These are phyloP conservation scores for Bassia scoparia DNA, from an alignment of 148 eudicot species.

Conservation along the genomic window DNA sequence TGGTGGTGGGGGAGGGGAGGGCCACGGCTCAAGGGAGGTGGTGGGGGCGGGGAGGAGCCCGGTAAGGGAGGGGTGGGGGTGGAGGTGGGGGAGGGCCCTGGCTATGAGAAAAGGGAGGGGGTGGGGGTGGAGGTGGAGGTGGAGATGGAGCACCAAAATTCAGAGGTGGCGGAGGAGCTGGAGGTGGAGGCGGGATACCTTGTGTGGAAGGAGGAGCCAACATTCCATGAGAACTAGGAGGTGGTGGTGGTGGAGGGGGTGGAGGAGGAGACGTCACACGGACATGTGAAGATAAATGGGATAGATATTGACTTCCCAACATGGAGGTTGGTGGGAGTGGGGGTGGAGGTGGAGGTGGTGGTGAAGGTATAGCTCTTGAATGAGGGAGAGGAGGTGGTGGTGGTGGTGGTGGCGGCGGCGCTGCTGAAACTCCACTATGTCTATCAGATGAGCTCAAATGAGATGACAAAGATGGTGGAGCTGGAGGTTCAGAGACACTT, in stretches of 20 bases:
- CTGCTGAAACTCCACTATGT: conserved; percentile 12
- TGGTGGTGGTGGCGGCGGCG: conserved; percentile 27
- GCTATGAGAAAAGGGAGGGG: conserved; percentile 10
- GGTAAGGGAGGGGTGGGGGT: conserved; percentile 25
- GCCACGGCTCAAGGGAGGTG: neutral
- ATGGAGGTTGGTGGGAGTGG: neutral
- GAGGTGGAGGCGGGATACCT: conserved; percentile 21
- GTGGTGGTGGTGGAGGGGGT: conserved; percentile 18
- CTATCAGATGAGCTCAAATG: conserved; percentile 15
- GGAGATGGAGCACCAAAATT: conserved; percentile 9
- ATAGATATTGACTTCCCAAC: neutral
- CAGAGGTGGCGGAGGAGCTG: conserved; percentile 27
- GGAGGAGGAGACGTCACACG: neutral
- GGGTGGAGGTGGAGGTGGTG: conserved; percentile 26
- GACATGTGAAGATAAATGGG: neutral
- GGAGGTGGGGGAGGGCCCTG: conserved; percentile 19
- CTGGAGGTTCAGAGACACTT: conserved; percentile 4
- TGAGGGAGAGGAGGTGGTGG: conserved; percentile 30
- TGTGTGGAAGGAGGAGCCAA: neutral
- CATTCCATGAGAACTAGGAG: conserved; percentile 18
- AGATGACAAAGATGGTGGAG: conserved; percentile 7
- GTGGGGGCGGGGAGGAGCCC: conserved; percentile 17
- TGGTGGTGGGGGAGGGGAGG: conserved; percentile 34
- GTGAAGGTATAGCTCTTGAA: conserved; percentile 6
- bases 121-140: conserved; percentile 13